Conservation (phyloP, 2,329 filamentous ascomycete species). For the Whalleya microplaca region DNA sequence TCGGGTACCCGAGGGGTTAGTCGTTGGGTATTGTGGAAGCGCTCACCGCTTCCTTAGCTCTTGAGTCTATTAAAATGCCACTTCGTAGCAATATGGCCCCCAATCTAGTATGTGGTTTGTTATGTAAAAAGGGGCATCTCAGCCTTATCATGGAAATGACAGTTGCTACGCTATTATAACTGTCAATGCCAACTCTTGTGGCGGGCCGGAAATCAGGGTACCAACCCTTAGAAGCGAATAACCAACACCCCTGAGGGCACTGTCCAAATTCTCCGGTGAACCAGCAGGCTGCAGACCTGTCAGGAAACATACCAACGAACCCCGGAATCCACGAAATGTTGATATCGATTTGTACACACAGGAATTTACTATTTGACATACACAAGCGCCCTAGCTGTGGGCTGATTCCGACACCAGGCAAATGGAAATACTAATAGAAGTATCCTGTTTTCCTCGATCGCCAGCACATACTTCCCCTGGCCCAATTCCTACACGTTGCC, state of each 20-base stretch:
- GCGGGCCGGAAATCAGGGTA: not conserved
- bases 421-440: too few relatives aligned
- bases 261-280: not conserved
- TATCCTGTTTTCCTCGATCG: too few relatives aligned
- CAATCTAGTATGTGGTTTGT: not conserved
- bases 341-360: too few relatives aligned
- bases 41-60: slow-evolving; percentile 4
- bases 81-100: slow-evolving; percentile 9
- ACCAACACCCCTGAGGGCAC: not conserved
- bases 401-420: too few relatives aligned
- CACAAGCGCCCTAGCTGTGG: too few relatives aligned
- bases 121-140: not conserved
- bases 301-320: not conserved
- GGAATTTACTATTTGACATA: too few relatives aligned
- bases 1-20: not conserved
- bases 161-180: not conserved
- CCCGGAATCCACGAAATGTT: too few relatives aligned
- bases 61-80: not conserved
- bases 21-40: not conserved
- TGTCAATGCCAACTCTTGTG: not conserved
- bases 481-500: too few relatives aligned
- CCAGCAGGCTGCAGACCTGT: not conserved
- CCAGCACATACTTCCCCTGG: too few relatives aligned
- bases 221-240: not conserved
- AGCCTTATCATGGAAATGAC: not conserved